Evolutionary conservation across 345 rosid genomes (phyloP).

Genomic region (Eucalyptus fibrosa): DNA sequence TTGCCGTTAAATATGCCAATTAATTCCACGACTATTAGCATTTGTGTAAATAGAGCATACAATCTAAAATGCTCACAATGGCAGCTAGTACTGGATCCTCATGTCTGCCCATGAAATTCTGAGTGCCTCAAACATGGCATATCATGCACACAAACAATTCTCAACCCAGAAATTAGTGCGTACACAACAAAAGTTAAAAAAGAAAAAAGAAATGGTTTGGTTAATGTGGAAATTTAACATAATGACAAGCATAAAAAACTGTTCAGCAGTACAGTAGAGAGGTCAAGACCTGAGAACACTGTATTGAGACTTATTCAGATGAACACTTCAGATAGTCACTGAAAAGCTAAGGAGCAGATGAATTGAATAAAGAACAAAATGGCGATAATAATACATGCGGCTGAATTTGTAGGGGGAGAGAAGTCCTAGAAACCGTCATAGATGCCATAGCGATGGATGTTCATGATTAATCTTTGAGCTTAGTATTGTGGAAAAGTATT

Average conservation of each 20-base stretch:
- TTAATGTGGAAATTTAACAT: not conserved
- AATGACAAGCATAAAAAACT: not conserved
- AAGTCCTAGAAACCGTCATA: conserved; percentile 22
- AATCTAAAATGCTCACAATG: not conserved
- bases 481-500: too few relatives aligned
- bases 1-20: not conserved
- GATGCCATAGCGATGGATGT: too few relatives aligned
- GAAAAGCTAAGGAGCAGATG: not conserved
- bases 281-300: not conserved
- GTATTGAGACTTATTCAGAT: not conserved
- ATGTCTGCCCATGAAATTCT: not conserved
- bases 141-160: not conserved
- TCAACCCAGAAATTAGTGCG: not conserved
- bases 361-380: not conserved
- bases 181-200: not conserved
- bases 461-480: too few relatives aligned
- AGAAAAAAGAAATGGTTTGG: not conserved
- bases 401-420: conserved; percentile 50
- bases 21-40: not conserved
- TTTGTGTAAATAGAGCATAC: not conserved
- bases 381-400: conserved; percentile 28
- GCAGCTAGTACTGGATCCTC: not conserved
- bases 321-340: not conserved
- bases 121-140: not conserved
- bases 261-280: not conserved